Percentiles rank a stretch among this genome's conserved stretches.
Evolutionary conservation across 352 stramenopile species (phyloP).

Genomic region (Pythium monospermum): DNA sequence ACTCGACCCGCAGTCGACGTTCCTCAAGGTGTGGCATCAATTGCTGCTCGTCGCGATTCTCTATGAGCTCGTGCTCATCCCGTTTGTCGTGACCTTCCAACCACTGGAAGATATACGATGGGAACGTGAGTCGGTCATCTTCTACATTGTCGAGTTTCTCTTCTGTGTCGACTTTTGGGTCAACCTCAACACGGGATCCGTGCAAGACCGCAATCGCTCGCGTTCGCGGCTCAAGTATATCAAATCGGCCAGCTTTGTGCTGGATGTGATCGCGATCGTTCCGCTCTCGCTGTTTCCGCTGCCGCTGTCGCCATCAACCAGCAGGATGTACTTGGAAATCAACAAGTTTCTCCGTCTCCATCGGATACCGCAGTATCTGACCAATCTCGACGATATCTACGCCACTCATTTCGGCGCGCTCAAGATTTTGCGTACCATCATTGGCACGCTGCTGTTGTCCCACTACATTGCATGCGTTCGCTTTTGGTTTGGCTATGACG

Average conservation of each 20-base stretch:
- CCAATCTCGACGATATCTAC: conserved; percentile 48
- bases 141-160: conserved; percentile 39
- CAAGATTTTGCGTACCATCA: conserved; percentile 47
- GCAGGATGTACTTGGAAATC: conserved; percentile 33
- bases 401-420: conserved; percentile 47
- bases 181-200: conserved; percentile 48
- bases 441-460: conserved; percentile 31
- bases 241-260: conserved; percentile 36
- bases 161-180: conserved; percentile 55
- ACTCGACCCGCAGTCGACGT: conserved; percentile 33
- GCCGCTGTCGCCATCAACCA: conserved; percentile 4
- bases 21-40: conserved; percentile 51
- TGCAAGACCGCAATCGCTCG: conserved; percentile 29
- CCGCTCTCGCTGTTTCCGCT: conserved; percentile 28
- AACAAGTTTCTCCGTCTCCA: conserved; percentile 34
- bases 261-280: conserved; percentile 39
- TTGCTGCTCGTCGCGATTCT: conserved; percentile 31
- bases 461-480: conserved; percentile 46
- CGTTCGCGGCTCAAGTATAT: conserved; percentile 38
- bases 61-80: conserved; percentile 43
- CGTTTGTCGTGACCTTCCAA: conserved; percentile 50
- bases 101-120: neutral
- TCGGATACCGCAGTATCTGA: conserved; percentile 34
- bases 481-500: conserved; percentile 45
- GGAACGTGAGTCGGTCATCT: conserved; percentile 15